Evolutionary conservation across 2,329 filamentous ascomycete genomes (phyloP).

Genomic region (Calonectria pseudoreteaudii): DNA sequence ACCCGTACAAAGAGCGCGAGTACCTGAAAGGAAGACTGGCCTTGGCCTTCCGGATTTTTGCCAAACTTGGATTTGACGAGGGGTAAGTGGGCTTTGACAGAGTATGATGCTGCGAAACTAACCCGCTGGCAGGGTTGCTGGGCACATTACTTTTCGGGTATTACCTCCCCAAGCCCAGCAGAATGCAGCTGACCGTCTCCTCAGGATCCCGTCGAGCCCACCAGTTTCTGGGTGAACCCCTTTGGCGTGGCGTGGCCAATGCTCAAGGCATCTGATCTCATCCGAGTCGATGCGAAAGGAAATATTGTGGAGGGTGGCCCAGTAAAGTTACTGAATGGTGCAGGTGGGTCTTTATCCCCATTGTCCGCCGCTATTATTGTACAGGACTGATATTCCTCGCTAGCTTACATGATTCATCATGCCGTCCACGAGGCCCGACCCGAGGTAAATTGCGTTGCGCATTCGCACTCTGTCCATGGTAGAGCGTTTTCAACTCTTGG

Average conservation of each 20-base stretch:
- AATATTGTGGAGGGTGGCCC: constrained; percentile 72
- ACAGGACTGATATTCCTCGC: background rate
- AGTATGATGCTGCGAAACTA: background rate
- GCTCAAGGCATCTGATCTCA: constrained; percentile 72
- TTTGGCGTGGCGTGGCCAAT: constrained; percentile 56
- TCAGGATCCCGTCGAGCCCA: constrained; percentile 68
- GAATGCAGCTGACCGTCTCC: background rate
- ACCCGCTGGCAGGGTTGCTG: constrained; percentile 61
- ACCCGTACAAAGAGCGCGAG: constrained; percentile 52
- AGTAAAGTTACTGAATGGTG: constrained; percentile 15
- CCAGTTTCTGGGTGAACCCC: constrained; percentile 75
- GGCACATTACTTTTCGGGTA: constrained; percentile 66
- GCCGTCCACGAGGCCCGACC: constrained; percentile 21
- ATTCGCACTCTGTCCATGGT: constrained; percentile 22
- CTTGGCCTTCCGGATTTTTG: constrained; percentile 68
- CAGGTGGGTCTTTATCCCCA: constrained; percentile 3
- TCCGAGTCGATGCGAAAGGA: constrained; percentile 71
- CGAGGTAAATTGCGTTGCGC: constrained; percentile 23
- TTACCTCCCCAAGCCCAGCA: background rate
- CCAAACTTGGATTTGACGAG: constrained; percentile 68
- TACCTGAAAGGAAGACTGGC: constrained; percentile 66
- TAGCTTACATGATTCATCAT: constrained; percentile 26
- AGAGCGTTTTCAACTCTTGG: constrained; percentile 19
- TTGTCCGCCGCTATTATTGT: background rate
- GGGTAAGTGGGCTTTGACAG: constrained; percentile 37